phyloP scores from a whole-genome alignment of 225 moss, liverwort and hornwort genomes.

The Pleurozium schreberi region DNA sequence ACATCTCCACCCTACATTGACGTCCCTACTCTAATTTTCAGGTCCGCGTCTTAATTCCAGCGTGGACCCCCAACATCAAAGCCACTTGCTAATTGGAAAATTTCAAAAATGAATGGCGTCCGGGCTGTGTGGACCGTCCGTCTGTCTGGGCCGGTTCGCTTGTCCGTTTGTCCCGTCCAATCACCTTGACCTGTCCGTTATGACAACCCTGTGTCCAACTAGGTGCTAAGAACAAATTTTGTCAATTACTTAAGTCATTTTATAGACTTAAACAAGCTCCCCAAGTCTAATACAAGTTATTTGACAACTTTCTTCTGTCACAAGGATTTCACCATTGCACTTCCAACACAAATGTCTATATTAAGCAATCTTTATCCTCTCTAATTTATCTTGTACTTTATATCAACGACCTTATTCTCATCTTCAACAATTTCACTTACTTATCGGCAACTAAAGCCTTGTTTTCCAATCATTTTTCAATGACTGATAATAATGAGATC shows the following conservation, averaged over 20 bases:
- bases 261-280: background rate
- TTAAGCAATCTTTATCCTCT: background rate
- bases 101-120: no score
- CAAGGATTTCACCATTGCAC: background rate
- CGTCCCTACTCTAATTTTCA: no score
- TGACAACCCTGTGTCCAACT: no score
- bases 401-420: background rate
- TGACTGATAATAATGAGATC: background rate
- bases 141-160: no score
- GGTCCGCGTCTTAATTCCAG: no score
- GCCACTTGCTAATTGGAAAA: no score
- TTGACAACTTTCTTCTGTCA: background rate
- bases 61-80: no score
- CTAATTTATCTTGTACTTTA: background rate
- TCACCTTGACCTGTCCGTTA: no score
- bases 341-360: background rate
- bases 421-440: background rate
- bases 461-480: background rate
- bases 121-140: no score
- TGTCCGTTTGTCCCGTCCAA: no score
- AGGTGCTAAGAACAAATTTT: background rate
- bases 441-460: background rate
- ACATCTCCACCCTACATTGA: no score
- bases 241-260: background rate
- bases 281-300: rapidly evolving